Evolutionary conservation across 2,329 filamentous ascomycete genomes (phyloP), one percentile per base, ranked within the genome.

Genomic region (Colletotrichum nymphaeae): DNA sequence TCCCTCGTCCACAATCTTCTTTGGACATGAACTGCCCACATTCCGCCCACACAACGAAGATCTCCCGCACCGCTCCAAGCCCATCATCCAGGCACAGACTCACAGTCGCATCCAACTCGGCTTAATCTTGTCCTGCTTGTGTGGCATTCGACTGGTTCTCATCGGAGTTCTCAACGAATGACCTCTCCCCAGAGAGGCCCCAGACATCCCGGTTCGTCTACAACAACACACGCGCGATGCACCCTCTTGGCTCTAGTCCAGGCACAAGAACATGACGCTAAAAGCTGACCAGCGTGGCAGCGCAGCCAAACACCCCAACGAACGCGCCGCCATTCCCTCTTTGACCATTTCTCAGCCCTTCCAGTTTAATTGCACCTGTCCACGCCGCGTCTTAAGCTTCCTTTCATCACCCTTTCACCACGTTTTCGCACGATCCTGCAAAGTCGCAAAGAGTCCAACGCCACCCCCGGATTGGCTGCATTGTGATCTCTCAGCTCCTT

Each of bases 201-300:
- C 2, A 7, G 22, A 7, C 42, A 46, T 5, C 24, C 60, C 46
- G 14, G 60, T 35, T 35, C 60, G 49, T 49, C 26, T 12, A 24
- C 53, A 56, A 24, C 53, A 56, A 24, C 53, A 56, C 9, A 57
- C 5, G 19, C 28, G 28, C 55, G 42, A 53, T 26, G 60, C 42
- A 22, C 46, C 49, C 28, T 16, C 62, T 55, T 37, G 24, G 59
- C 14, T 16, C 22, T 26, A 30, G 46, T 53, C 46, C 60, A 63
- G 32, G 32, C 63, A 16, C 63, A 56, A 32, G 63, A 26, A 42
- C 63, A 46, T 30, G 52, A 30, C 63, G 49, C 63, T 56, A 65
- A 56, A 65, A 30, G 52, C 52, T 42, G 63, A 56, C 49, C 46
- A 65, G 32, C 53, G 24, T 24, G 22, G 14, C 53, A 56, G 52